Conservation (phyloP, 2,329 filamentous ascomycete species). For the Rugonectria rugulosa region DNA sequence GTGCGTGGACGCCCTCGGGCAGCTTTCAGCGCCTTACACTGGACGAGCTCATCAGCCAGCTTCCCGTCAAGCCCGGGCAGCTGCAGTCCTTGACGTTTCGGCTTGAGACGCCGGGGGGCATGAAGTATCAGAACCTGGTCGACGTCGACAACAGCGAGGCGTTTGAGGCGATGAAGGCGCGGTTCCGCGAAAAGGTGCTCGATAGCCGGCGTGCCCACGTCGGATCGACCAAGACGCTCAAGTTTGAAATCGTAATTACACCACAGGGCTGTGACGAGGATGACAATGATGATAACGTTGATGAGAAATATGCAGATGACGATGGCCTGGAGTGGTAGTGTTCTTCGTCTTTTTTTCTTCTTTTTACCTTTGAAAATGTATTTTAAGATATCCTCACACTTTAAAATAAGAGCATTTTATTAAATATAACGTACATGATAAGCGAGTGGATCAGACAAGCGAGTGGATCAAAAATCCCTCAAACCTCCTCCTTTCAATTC, state of each 20-base stretch:
- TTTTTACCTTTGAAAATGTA: too few species aligned
- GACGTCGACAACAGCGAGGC: background rate
- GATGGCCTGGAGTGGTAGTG: too few species aligned
- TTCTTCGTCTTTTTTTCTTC: too few species aligned
- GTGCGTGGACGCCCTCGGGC: background rate
- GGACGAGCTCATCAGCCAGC: background rate
- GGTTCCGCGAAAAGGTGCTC: background rate
- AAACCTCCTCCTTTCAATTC: too few species aligned
- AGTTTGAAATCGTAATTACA: conserved; percentile 10
- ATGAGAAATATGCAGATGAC: too few species aligned
- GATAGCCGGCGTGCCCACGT: background rate
- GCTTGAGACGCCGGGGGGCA: background rate
- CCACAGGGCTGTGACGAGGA: background rate
- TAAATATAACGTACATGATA: too few species aligned
- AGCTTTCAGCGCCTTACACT: background rate
- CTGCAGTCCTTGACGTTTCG: background rate
- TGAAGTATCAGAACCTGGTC: background rate
- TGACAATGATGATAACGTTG: too few species aligned
- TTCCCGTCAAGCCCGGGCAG: background rate
- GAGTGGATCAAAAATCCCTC: too few species aligned
- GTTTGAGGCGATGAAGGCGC: background rate
- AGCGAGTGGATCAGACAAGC: too few species aligned
- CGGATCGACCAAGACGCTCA: background rate
- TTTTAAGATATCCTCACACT: too few species aligned
- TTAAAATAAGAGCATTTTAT: too few species aligned